Base-by-base conservation (phyloP, 148 eudicot genomes). In the Drosera capensis region DNA sequence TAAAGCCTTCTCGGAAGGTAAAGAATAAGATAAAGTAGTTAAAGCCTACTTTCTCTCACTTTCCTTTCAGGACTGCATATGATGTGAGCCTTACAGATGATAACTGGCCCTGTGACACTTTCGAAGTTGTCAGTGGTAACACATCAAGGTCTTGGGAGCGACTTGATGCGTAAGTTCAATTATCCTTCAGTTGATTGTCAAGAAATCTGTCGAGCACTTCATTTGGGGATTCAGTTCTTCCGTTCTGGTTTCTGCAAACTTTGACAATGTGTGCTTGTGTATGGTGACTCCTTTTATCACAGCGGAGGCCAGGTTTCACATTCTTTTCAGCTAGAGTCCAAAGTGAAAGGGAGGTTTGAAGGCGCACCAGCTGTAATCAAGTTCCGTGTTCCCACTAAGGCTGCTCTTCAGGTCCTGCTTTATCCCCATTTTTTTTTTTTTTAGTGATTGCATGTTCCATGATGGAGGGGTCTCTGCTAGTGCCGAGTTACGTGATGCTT, bases 141-240 rank as follows among this genome's bases (percentile, higher is more conserved):
- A 71, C 79, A 28, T 75, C 96, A 20, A 49, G 29, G 20, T 75
- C 96, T 58, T 86, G 96, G 96, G 96, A 86, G 64, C 75, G 75
- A 59, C 96, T 86, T 58, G 96, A 86, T 46, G 84, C 54, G 96
- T 86, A 54, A 65, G 95, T 82, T 52, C 34, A 7, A 7, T 14
- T 20, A 34, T 34, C 26, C 22, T 28, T 40, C 15, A 16, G 35
- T 15, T 26, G 8, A 14, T 23, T 30, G 20, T 17, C 40, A 13
- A 1, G 1, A 25, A 1, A 14, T 13, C 14, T 43, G 21, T 18
- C 49, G 31, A 48, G 14, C 25, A 6, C 15, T 31, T 30, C 15
- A 41, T 54, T 26, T 14, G 29, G 23, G 54, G 7, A 58, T 28
- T 29, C 24, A 4, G 38, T 20, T 29, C 23, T 25, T 24, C n/a